Percentiles rank a stretch among this genome's conserved stretches.
Conservation (phyloP, 306 rosid genomes). For the Cyamopsis tetragonoloba region DNA sequence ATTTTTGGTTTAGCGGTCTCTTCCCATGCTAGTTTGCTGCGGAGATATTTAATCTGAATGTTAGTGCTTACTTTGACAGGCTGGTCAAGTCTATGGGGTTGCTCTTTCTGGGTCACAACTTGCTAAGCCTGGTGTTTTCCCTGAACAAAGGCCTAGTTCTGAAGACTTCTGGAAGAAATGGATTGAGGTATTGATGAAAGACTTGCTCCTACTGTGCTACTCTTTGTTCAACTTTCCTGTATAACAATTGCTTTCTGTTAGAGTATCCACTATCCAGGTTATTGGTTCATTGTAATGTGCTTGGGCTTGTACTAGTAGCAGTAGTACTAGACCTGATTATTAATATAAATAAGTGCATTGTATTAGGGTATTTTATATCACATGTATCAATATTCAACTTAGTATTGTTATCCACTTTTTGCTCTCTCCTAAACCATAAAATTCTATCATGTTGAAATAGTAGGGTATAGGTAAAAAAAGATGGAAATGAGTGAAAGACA, state of each 20-base stretch:
- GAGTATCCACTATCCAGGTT: not conserved
- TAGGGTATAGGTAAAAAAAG: not conserved
- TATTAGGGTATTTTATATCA: not conserved
- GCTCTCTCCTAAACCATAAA: not conserved
- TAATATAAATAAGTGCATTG: not conserved
- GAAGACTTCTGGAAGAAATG: constrained; percentile 86
- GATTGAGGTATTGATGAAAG: constrained; percentile 67
- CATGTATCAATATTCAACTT: not conserved
- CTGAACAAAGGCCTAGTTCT: constrained; percentile 67
- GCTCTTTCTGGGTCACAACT: constrained; percentile 79
- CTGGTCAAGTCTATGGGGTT: constrained; percentile 91
- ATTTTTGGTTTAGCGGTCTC: constrained; percentile 8
- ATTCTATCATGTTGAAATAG: not conserved
- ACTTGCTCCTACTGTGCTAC: not conserved
- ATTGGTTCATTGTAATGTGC: constrained; percentile 5
- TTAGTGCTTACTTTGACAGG: constrained; percentile 52
- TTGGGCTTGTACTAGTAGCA: constrained; percentile 2
- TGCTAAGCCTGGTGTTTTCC: constrained; percentile 71
- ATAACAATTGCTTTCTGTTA: not conserved
- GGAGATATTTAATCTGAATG: constrained; percentile 24
- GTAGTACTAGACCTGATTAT: not conserved
- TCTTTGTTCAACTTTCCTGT: not conserved
- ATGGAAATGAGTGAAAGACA: not conserved
- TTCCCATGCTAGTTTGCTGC: constrained; percentile 9
- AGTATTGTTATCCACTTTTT: not conserved